phyloP scores from a whole-genome alignment of 1,284 basidiomycete species.

The Cystobasidium pallidum region DNA sequence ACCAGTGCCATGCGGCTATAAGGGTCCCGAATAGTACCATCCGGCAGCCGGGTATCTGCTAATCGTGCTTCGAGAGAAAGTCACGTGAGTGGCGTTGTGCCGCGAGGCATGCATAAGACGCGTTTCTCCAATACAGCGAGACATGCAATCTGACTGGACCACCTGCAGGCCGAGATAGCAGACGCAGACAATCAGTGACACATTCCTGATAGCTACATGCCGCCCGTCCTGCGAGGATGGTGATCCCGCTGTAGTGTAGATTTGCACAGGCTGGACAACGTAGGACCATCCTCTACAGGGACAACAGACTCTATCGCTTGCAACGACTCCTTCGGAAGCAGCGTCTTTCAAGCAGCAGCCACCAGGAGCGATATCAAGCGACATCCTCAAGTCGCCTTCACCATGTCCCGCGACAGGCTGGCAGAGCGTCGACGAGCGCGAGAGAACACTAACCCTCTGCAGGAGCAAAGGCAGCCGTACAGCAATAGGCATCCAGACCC shows the following conservation, averaged over 20 bases:
- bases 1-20: too few relatives aligned
- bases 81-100: background rate
- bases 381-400: background rate
- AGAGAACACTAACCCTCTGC: background rate
- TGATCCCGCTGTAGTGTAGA: too few relatives aligned
- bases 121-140: background rate
- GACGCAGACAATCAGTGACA: background rate
- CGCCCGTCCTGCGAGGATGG: background rate
- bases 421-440: slow-evolving; percentile 8
- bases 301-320: too few relatives aligned
- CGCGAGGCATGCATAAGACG: background rate
- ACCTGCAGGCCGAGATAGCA: background rate
- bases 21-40: too few relatives aligned
- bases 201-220: slow-evolving; percentile 1
- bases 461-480: slow-evolving; percentile 22
- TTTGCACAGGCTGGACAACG: background rate
- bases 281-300: too few relatives aligned
- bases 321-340: too few relatives aligned
- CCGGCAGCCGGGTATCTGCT: too few relatives aligned
- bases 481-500: slow-evolving; percentile 2
- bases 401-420: slow-evolving; percentile 22
- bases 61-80: background rate
- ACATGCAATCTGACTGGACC: background rate
- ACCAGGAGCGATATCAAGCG: background rate
- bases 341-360: background rate